A percentile compares a stretch with the other conserved stretches of the same genome.
These are phyloP conservation scores for Wolfiporia cocos DNA, from an alignment of 1,284 basidiomycete genomes.

Conservation along the genomic window DNA sequence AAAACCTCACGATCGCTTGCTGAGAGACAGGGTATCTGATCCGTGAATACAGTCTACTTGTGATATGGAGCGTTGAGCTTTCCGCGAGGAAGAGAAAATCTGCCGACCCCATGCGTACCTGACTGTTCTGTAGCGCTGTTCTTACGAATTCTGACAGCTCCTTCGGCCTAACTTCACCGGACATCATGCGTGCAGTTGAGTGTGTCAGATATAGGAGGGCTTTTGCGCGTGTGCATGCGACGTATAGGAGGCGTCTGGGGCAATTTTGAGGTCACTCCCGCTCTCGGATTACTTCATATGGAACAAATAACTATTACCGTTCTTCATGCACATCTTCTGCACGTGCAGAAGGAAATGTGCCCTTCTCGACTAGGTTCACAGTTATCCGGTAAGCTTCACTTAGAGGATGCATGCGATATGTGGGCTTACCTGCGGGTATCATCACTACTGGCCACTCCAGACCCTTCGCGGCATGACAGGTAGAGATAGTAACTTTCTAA, in stretches of 20 bases:
- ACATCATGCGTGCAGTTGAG: constrained; percentile 42
- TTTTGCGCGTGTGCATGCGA: constrained; percentile 88
- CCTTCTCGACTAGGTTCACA: constrained; percentile 56
- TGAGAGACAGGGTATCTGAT: constrained; percentile 8
- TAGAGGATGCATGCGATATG: background rate
- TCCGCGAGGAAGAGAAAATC: constrained; percentile 6
- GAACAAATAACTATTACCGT: too few relatives aligned
- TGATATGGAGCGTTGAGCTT: background rate
- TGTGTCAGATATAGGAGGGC: constrained; percentile 64
- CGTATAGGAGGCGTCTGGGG: constrained; percentile 74
- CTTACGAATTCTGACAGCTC: constrained; percentile 44
- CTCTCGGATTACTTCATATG: too few relatives aligned
- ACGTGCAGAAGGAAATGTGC: constrained; percentile 76
- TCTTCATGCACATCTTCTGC: constrained; percentile 81
- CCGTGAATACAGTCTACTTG: constrained; percentile 10
- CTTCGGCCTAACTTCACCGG: constrained; percentile 39
- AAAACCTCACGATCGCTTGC: constrained; percentile 10
- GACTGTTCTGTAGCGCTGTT: constrained; percentile 27
- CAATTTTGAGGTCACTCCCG: constrained; percentile 1
- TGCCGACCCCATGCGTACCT: too few relatives aligned
- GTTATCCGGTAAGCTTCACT: background rate
- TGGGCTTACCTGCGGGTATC: constrained; percentile 54
- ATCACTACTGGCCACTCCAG: constrained; percentile 90
- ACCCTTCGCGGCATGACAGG: constrained; percentile 89
- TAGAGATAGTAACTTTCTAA: constrained; percentile 82